phyloP scores from a whole-genome alignment of 1,139 yeast species.

The Pichia sp. region DNA sequence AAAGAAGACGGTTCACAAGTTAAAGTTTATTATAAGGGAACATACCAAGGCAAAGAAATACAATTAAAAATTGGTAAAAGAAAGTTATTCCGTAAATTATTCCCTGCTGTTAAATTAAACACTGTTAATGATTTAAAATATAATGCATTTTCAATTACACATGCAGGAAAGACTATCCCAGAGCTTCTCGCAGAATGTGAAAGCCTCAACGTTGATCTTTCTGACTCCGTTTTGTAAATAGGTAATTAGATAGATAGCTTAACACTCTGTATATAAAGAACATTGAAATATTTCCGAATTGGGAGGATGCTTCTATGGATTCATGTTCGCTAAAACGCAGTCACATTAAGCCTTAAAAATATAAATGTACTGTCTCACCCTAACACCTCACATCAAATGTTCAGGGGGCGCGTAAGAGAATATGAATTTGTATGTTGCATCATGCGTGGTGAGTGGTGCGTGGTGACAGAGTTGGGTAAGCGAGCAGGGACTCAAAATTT shows the following conservation, averaged over 20 bases:
- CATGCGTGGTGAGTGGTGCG: too few relatives aligned
- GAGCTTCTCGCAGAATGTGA: slow-evolving; percentile 37
- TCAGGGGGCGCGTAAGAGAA: too few relatives aligned
- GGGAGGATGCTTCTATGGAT: neutral
- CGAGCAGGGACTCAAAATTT: neutral
- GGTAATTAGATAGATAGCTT: too few relatives aligned
- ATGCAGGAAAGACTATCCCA: slow-evolving; percentile 36
- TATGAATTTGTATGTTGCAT: too few relatives aligned
- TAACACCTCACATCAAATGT: too few relatives aligned
- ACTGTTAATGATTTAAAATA: slow-evolving; percentile 40
- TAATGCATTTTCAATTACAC: slow-evolving; percentile 38
- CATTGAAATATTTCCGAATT: neutral
- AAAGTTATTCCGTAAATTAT: slow-evolving; percentile 49
- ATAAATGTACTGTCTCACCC: too few relatives aligned
- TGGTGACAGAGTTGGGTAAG: too few relatives aligned
- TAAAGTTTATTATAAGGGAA: slow-evolving; percentile 47
- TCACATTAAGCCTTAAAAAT: too few relatives aligned
- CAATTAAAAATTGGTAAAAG: slow-evolving; percentile 58
- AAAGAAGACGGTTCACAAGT: slow-evolving; percentile 30
- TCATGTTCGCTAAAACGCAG: too few relatives aligned
- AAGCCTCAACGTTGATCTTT: slow-evolving; percentile 35
- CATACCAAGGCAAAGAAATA: slow-evolving; percentile 39
- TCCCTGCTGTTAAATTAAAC: slow-evolving; percentile 42
- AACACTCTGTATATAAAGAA: neutral
- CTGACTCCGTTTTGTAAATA: slow-evolving; percentile 24